Conservation (phyloP, 129 eudicot genomes). For the Artemisia annua region DNA sequence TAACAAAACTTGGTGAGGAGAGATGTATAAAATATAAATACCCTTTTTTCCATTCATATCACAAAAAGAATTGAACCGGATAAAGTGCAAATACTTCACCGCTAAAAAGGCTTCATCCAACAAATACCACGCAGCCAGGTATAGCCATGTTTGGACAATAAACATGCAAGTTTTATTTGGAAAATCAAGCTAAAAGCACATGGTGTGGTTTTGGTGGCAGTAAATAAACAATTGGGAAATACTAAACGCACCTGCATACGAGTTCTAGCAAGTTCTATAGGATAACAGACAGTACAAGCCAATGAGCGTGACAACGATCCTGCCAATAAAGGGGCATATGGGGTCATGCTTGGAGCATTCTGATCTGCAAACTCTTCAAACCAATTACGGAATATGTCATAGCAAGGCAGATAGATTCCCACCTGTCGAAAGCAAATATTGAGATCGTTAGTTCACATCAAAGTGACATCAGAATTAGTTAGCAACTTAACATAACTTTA, state of each 20-base stretch:
- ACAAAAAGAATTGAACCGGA: background rate
- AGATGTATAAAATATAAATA: background rate
- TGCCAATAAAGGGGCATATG: constrained; percentile 82
- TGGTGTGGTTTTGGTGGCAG: background rate
- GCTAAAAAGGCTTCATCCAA: background rate
- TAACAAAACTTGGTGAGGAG: background rate
- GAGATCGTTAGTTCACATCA: background rate
- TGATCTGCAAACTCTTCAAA: constrained; percentile 68
- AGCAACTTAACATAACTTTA: background rate
- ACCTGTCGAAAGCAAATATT: constrained; percentile 51
- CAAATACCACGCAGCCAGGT: too few relatives aligned
- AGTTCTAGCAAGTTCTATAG: constrained; percentile 94
- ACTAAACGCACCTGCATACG: constrained; percentile 83
- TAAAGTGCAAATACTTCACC: background rate
- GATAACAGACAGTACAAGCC: constrained; percentile 94
- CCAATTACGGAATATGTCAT: constrained; percentile 74
- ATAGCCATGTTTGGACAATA: too few relatives aligned
- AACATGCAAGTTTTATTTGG: background rate
- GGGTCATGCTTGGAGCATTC: constrained; percentile 72
- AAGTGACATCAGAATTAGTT: constrained; percentile 9
- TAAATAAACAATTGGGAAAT: background rate
- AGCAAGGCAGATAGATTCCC: constrained; percentile 90
- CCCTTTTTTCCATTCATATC: background rate
- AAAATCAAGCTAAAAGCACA: background rate
- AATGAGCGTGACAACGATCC: constrained; percentile 89